Base-by-base conservation (phyloP, 345 rosid species). In the Leavenworthia alabamica region DNA sequence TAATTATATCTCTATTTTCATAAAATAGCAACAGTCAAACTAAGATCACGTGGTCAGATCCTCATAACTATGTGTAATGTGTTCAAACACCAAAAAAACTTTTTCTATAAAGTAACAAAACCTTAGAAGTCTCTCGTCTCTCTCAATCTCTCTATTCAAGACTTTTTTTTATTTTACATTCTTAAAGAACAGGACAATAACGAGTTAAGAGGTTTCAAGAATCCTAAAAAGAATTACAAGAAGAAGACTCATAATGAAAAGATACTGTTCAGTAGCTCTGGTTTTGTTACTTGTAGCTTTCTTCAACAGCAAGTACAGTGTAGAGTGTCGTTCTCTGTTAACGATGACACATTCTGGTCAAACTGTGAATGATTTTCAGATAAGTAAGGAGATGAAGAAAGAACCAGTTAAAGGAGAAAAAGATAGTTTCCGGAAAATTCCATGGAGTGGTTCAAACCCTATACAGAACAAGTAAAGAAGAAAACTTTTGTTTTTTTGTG, bases 41-140 rank as follows among this genome's bases (percentile, higher is more conserved):
- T 45, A 28, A 2, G 63, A 70, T 70, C 68, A 70, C 74, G 74
- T 70, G 74, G 55, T 70, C 74, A 62, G 74, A 70, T 70, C 74
- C 74, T 63, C 8, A 70, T 26, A 62, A 54, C 74, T 62, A 62
- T n/a, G n/a, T n/a, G n/a, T n/a, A n/a, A n/a, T 60, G 74, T 60
- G 29, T 68, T 51, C 61, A 26, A 56, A 57, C 62, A 49, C 46
- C 54, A n/a, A 15, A 5, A 60, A 4, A 45, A 13, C 44, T 28
- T 62, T 39, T 55, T 28, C 45, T 62, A 70, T n/a, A 62, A 55
- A 62, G 41, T 33, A 23, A 48, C 19, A 44, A 50, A 59, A 26
- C 54, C 32, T 16, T 37, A 36, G 33, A 70, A 46, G 19, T 32
- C 69, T 53, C 61, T 42, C n/a, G n/a, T n/a, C 66, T 29, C 45